These are phyloP conservation scores for thale cress (Arabidopsis thaliana) DNA, from an alignment of 345 rosid species.

Conservation along the genomic window TAIR10.1 NC_003076.8:426001-426500, in stretches of 20 bases:
- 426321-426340: slow-evolving; percentile 24
- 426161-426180: slow-evolving; percentile 6
- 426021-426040: slow-evolving; percentile 92
- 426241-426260: slow-evolving; percentile 12
- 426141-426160: neutral
- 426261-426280: slow-evolving; percentile 36
- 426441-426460: slow-evolving; percentile 37
- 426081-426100: neutral
- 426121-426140: neutral
- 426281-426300: slow-evolving; percentile 39
- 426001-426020: slow-evolving; percentile 77
- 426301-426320: slow-evolving; percentile 10
- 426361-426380: neutral
- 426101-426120: neutral
- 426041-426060: slow-evolving; percentile 93
- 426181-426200: neutral
- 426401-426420: slow-evolving; percentile 46
- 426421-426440: slow-evolving; percentile 30
- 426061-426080: slow-evolving; percentile 56
- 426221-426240: neutral
- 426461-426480: slow-evolving; percentile 37
- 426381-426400: slow-evolving; percentile 46
- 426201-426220: slow-evolving; percentile 38
- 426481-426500: slow-evolving; percentile 37
- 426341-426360: neutral